Percentiles rank a stretch among this genome's conserved stretches.
Conservation (phyloP, 345 rosid species). For the Orychophragmus violaceus region DNA sequence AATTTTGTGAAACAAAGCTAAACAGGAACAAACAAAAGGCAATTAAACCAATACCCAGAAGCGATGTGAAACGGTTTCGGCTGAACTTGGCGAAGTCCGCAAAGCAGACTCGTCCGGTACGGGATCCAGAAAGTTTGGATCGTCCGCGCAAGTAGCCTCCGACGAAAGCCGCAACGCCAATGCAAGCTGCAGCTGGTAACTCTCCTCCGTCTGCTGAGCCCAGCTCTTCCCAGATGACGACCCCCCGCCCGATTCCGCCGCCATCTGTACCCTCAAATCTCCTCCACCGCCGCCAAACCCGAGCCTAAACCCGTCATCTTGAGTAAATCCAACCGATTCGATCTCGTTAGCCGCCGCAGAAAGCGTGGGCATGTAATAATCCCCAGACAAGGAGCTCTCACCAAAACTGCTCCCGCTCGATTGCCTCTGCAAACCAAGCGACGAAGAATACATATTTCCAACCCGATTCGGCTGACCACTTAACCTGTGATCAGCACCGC, state of each 20-base stretch:
- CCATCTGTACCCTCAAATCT: slow-evolving; percentile 40
- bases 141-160: slow-evolving; percentile 89
- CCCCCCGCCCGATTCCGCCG: slow-evolving; percentile 32
- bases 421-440: slow-evolving; percentile 75
- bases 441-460: slow-evolving; percentile 43
- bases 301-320: slow-evolving; percentile 46
- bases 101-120: slow-evolving; percentile 64
- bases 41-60: slow-evolving; percentile 70
- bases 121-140: slow-evolving; percentile 93
- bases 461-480: slow-evolving; percentile 44
- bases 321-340: slow-evolving; percentile 50
- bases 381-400: slow-evolving; percentile 95
- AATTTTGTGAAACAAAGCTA: neutral
- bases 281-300: slow-evolving; percentile 34
- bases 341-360: slow-evolving; percentile 59
- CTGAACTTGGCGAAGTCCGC: slow-evolving; percentile 47
- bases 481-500: slow-evolving; percentile 39
- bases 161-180: slow-evolving; percentile 86
- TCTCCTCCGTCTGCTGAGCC: slow-evolving; percentile 99
- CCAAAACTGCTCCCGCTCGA: slow-evolving; percentile 98
- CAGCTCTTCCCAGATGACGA: slow-evolving; percentile 82
- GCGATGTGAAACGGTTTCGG: slow-evolving; percentile 79
- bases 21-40: neutral
- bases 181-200: slow-evolving; percentile 98
- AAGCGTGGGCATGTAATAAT: slow-evolving; percentile 59